Percentiles rank a stretch among this genome's conserved stretches.
phyloP scores from a whole-genome alignment of 2,329 filamentous ascomycete genomes.

The Alternaria brassicicola region DNA sequence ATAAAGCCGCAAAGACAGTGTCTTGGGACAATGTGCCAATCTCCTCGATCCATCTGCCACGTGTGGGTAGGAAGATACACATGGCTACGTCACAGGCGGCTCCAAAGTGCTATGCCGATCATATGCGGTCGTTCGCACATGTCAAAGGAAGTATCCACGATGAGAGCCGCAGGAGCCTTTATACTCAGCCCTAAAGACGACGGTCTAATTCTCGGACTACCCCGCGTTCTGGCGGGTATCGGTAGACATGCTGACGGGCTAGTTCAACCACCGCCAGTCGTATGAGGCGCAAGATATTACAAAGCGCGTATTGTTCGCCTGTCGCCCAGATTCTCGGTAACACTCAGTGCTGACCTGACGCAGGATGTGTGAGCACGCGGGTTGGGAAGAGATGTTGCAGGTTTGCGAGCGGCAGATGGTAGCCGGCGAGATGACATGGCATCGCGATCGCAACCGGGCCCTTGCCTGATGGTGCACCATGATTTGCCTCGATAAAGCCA shows the following conservation, averaged over 20 bases:
- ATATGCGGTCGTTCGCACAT: constrained; percentile 2
- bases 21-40: neutral
- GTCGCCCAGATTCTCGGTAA: neutral
- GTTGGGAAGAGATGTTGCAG: neutral
- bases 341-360: neutral
- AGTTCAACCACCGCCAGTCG: neutral
- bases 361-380: neutral
- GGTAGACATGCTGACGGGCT: constrained; percentile 3
- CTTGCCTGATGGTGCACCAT: neutral
- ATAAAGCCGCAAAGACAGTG: too few species aligned
- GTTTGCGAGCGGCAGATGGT: neutral
- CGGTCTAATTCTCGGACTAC: constrained; percentile 6
- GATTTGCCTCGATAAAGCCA: constrained; percentile 5
- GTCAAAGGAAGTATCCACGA: neutral
- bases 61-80: neutral
- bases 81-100: constrained; percentile 1
- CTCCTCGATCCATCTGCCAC: neutral
- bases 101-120: neutral
- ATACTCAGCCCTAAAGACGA: neutral
- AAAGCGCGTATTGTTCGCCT: neutral
- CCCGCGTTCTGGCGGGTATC: constrained; percentile 10
- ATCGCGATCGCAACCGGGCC: neutral
- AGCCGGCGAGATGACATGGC: neutral
- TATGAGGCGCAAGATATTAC: neutral
- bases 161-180: neutral